Evolutionary conservation across 2,329 filamentous ascomycete genomes (phyloP), one percentile per base, ranked within the genome.

Genomic region (Tympanopsis confertula): DNA sequence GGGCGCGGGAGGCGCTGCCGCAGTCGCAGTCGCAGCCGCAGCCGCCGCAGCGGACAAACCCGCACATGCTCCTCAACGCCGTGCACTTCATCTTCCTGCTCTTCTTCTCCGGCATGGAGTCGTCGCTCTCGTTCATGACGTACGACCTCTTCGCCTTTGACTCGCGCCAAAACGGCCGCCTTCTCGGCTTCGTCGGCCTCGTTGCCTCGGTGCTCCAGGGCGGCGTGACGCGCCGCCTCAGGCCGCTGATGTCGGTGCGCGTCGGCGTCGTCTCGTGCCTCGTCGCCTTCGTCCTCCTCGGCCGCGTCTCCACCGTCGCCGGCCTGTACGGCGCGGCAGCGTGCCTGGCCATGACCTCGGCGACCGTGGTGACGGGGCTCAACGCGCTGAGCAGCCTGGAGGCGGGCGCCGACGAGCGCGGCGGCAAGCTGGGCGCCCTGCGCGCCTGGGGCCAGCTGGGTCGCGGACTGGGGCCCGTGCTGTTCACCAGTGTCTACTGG

Each of bases 101-200:
- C 12, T 94, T 94, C 61, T 98, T 98, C 62, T 94, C 86, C 2
- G 91, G 91, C 42, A 89, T 98, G 82, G 91, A 98, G 56, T 96
- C 94, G 58, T 94, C 87, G 1, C 72, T 98, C 3, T 88, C 91
- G 0, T 98, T 98, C 57, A 88, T 98, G 77, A 96, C 89, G 0
- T 94, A 91, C 50, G 89, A 94, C 38, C 74, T 98, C 33, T 96
- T 96, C 57, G 73, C 74, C 5, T 93, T 91, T 54, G 75, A 70
- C 10, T 82, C 87, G 1, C 74, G 78, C 32, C 74, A 86, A 38
- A 94, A 93, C 46, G 91, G 91, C 13, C 76, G 79, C 10, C 69
- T 98, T 2, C 76, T 98, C 2, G 89, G 91, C 4, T 91, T 84
- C 58, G 85, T 98, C 50, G 91, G 91, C 0, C 74, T 98, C 3